phyloP scores from a whole-genome alignment of 2,329 filamentous ascomycete genomes.

The Apiospora pterosperma region DNA sequence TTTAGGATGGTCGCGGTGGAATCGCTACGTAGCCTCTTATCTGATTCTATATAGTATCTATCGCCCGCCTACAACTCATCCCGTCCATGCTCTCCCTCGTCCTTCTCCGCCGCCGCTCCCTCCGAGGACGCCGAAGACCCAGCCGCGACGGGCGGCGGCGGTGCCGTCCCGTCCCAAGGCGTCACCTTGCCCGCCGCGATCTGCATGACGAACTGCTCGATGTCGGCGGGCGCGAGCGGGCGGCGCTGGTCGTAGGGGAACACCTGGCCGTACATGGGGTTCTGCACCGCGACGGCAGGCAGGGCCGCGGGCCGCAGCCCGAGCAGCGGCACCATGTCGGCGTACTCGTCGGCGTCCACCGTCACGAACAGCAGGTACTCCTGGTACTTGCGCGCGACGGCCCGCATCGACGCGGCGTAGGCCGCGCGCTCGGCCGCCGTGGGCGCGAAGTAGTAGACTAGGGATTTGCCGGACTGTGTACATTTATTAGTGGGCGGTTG shows the following conservation, averaged over 20 bases:
- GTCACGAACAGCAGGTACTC: slow-evolving; percentile 48
- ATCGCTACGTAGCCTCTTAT: no score
- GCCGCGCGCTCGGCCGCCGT: slow-evolving; percentile 26
- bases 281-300: slow-evolving; percentile 39
- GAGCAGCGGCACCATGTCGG: slow-evolving; percentile 36
- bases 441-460: slow-evolving; percentile 34
- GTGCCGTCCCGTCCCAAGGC: slow-evolving; percentile 31
- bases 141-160: background rate
- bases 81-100: slow-evolving; percentile 8
- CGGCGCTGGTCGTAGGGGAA: slow-evolving; percentile 33
- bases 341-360: slow-evolving; percentile 42
- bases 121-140: background rate
- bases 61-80: slow-evolving; percentile 19
- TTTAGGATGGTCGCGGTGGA: no score
- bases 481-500: background rate
- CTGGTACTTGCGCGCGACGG: slow-evolving; percentile 40
- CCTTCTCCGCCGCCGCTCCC: slow-evolving; percentile 3
- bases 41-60: background rate
- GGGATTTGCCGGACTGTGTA: slow-evolving; percentile 32
- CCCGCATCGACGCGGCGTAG: slow-evolving; percentile 33
- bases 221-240: slow-evolving; percentile 27
- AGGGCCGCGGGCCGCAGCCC: slow-evolving; percentile 29
- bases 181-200: slow-evolving; percentile 40
- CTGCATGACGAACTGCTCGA: slow-evolving; percentile 41
- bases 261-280: slow-evolving; percentile 39